Evolutionary conservation across 352 stramenopile genomes (phyloP).

Genomic region (Pythium rhizo-oryzae): DNA sequence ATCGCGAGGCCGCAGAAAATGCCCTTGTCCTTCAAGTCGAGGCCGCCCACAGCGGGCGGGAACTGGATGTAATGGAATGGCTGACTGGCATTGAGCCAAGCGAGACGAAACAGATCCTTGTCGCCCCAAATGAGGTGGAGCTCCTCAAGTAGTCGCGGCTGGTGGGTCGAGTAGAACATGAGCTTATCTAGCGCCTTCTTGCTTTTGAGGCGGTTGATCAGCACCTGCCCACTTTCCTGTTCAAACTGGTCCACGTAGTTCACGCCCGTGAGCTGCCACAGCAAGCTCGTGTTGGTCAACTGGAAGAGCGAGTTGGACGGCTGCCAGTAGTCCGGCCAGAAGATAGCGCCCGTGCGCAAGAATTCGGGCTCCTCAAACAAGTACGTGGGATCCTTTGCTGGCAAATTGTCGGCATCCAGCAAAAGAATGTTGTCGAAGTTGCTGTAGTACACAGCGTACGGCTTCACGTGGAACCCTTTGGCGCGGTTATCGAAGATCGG

Average conservation of each 20-base stretch:
- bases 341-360: conserved; percentile 71
- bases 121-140: conserved; percentile 86
- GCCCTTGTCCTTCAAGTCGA: conserved; percentile 69
- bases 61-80: conserved; percentile 81
- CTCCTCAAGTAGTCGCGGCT: conserved; percentile 66
- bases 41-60: conserved; percentile 70
- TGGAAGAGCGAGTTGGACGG: conserved; percentile 83
- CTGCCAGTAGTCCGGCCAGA: conserved; percentile 88
- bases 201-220: conserved; percentile 80
- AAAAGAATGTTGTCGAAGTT: conserved; percentile 86
- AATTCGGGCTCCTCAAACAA: conserved; percentile 85
- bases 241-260: conserved; percentile 83
- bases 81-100: conserved; percentile 78
- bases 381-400: conserved; percentile 80
- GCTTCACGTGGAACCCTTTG: conserved; percentile 83
- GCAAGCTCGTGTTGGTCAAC: conserved; percentile 65
- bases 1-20: conserved; percentile 86
- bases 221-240: conserved; percentile 85
- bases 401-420: conserved; percentile 83
- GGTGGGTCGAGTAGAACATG: conserved; percentile 85
- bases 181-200: conserved; percentile 81
- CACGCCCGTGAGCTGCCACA: conserved; percentile 81
- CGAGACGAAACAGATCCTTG: conserved; percentile 86
- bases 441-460: conserved; percentile 86
- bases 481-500: conserved; percentile 79